A percentile compares a stretch with the other conserved stretches of the same genome.
Evolutionary conservation across 164 flowering plant genomes (phyloP).

Genomic region (Liquidambar formosana): DNA sequence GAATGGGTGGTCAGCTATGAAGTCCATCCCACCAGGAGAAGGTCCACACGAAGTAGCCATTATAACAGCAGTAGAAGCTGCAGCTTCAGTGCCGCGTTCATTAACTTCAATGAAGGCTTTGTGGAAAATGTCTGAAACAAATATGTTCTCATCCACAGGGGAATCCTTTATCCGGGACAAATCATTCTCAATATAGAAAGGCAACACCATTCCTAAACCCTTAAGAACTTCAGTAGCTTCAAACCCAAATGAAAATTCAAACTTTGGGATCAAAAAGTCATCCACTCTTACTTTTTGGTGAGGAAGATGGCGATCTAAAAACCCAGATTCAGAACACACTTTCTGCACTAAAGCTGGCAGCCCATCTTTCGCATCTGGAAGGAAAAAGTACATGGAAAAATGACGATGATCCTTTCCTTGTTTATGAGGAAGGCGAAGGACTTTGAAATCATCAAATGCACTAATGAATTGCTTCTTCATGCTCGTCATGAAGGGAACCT

Average conservation of each 20-base stretch:
- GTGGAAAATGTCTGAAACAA: no score
- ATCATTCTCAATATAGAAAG: constrained; percentile 46
- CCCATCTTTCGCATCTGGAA: no score
- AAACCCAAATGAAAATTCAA: no score
- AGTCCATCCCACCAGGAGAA: constrained; percentile 28
- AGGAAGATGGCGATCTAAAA: constrained; percentile 54
- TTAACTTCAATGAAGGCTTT: no score
- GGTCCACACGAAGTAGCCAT: neutral
- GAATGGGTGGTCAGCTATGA: constrained; percentile 80
- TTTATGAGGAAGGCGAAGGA: no score
- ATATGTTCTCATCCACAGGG: no score
- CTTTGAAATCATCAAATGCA: no score
- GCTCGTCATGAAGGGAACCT: constrained; percentile 79
- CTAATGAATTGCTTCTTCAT: constrained; percentile 53
- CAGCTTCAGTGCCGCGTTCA: no score
- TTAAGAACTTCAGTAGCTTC: constrained; percentile 55
- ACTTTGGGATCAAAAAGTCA: constrained; percentile 60
- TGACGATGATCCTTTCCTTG: no score
- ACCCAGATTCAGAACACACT: constrained; percentile 44
- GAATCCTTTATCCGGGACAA: constrained; percentile 72
- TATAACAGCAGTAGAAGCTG: constrained; percentile 51
- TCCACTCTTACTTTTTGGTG: constrained; percentile 39
- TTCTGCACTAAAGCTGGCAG: constrained; percentile 50
- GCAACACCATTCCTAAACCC: constrained; percentile 49
- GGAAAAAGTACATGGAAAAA: no score